Base-by-base conservation (phyloP, 2,329 filamentous ascomycete species). In the Fusarium sp. region DNA sequence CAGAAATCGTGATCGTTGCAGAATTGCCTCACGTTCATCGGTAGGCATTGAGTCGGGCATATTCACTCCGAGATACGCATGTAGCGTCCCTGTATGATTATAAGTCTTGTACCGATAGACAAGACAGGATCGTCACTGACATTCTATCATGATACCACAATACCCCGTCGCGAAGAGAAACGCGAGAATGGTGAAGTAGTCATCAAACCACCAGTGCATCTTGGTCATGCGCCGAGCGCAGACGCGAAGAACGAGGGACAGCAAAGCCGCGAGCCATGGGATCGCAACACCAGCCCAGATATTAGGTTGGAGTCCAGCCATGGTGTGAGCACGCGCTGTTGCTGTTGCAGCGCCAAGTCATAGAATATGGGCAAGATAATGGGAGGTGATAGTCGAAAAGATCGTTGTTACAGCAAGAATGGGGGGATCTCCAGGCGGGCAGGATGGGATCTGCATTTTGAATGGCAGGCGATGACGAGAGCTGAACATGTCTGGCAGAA, bases 261-360 rank as follows among this genome's bases (percentile, higher is more conserved):
- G 30, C 16, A 75, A 14, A 3, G 76, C 74, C 7, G 71, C 76
- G 33, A 69, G 26, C 76, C 73, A 78, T n/a, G 75, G 72, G 20
- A 78, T 75, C 28, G 57, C 64, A 2, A 72, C 44, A 10, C 62
- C 65, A 26, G 58, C 71, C 58, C 72, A 78, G 36, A 77, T 65
- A 26, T 77, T 72, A 14, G 68, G 33, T 45, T 75, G 67, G 26
- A 76, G 74, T 28, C 73, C 76, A 47, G 73, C 65, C 74, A 78
- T 76, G 50, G 35, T 70, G 38, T 41, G 35, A 48, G 41, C 56
- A 50, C 22, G 7, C 42, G 36, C 26, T 38, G 5, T 20, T 5
- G 36, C 26, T 38, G 5, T 20, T 5, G 13, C 3, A 20, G n/a
- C 7, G 12, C 20, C 13, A 7, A 45, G 12, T 59, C 42, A 66